Percentiles rank a stretch among this genome's conserved stretches.
Evolutionary conservation across 2,329 filamentous ascomycete species (phyloP).

Genomic region (Coniella lustricola): DNA sequence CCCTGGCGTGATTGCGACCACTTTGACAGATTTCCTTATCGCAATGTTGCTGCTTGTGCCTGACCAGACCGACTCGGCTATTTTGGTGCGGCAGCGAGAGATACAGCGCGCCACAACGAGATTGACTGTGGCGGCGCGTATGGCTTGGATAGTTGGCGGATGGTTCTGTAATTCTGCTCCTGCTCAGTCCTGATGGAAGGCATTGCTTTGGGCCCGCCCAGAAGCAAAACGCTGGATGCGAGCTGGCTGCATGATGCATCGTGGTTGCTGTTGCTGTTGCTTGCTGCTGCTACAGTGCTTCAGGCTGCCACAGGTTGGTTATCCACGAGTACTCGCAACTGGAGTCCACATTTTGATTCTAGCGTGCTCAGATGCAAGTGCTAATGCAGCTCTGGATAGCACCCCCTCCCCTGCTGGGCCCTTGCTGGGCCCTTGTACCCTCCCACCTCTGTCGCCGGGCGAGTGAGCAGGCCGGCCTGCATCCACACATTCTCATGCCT

Average conservation of each 20-base stretch:
- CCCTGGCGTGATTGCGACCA: neutral
- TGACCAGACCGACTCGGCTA: too few relatives aligned
- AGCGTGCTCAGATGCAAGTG: conserved; percentile 1
- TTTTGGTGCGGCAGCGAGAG: too few relatives aligned
- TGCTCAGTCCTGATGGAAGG: too few relatives aligned
- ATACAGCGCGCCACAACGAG: too few relatives aligned
- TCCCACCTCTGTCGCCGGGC: neutral
- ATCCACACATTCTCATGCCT: neutral
- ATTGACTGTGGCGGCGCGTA: too few relatives aligned
- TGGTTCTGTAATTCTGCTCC: neutral
- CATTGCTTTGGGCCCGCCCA: too few relatives aligned
- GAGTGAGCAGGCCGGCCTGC: neutral
- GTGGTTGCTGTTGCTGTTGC: too few relatives aligned
- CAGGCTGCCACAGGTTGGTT: neutral
- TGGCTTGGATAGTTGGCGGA: too few relatives aligned
- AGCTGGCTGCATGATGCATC: too few relatives aligned
- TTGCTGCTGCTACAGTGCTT: too few relatives aligned
- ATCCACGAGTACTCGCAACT: neutral
- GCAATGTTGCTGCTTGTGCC: too few relatives aligned
- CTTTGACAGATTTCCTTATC: neutral
- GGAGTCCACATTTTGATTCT: neutral
- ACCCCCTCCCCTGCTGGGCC: conserved; percentile 1
- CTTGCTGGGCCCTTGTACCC: neutral
- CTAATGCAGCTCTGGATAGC: conserved; percentile 5
- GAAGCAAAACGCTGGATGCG: too few relatives aligned